A percentile compares a stretch with the other conserved stretches of the same genome.
These are phyloP conservation scores for Alternaria sp. DNA, from an alignment of 2,329 filamentous ascomycete genomes.

Conservation along the genomic window DNA sequence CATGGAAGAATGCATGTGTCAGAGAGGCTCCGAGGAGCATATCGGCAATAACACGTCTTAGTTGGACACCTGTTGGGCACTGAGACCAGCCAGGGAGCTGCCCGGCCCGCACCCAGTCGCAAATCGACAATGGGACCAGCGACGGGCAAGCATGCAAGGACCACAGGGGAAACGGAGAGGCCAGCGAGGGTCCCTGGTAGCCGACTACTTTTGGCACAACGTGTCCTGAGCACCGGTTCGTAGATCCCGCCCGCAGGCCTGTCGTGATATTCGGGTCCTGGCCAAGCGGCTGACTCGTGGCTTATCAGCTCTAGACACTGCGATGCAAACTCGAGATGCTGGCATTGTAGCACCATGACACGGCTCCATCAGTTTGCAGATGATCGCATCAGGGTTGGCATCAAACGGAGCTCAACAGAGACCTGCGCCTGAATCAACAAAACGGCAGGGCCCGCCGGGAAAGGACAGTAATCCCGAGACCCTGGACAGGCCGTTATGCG, in stretches of 20 bases:
- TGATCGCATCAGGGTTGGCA: not conserved
- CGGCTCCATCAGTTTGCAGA: not conserved
- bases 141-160: slow-evolving; percentile 25
- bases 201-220: slow-evolving; percentile 44
- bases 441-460: slow-evolving; percentile 27
- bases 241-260: slow-evolving; percentile 46
- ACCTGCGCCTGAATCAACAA: slow-evolving; percentile 13
- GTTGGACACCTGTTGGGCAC: slow-evolving; percentile 7
- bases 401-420: slow-evolving; percentile 1
- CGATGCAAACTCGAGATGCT: slow-evolving; percentile 1
- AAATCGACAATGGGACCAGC: slow-evolving; percentile 40
- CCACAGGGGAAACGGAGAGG: slow-evolving; percentile 20
- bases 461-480: slow-evolving; percentile 21
- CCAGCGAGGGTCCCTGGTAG: slow-evolving; percentile 29
- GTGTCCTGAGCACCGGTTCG: slow-evolving; percentile 47
- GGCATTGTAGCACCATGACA: not conserved
- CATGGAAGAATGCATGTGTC: slow-evolving; percentile 12
- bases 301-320: not conserved
- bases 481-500: slow-evolving; percentile 30
- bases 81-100: slow-evolving; percentile 32
- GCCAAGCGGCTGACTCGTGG: slow-evolving; percentile 17
- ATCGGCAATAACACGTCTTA: slow-evolving; percentile 12
- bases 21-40: slow-evolving; percentile 9
- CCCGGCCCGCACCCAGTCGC: slow-evolving; percentile 47
- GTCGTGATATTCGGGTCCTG: slow-evolving; percentile 17